phyloP scores from a whole-genome alignment of 2,329 filamentous ascomycete species.

The Podosphaera fusca region DNA sequence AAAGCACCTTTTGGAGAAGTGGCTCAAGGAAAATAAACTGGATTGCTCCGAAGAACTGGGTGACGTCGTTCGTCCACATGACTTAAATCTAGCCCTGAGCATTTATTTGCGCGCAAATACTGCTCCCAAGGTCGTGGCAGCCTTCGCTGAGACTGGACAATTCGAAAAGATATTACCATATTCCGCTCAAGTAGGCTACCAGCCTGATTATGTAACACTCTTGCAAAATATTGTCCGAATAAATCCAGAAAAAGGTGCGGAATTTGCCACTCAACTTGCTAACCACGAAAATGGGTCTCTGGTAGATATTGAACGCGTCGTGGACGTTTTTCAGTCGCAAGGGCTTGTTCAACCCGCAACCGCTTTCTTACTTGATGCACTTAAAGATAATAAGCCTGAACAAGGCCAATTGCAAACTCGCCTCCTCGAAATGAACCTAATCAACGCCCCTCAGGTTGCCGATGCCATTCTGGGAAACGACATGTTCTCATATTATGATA shows the following conservation, averaged over 20 bases:
- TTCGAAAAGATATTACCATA: conserved; percentile 95
- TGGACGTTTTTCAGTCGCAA: conserved; percentile 95
- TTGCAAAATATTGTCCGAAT: conserved; percentile 71
- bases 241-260: conserved; percentile 80
- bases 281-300: conserved; percentile 73
- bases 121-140: conserved; percentile 82
- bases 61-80: conserved; percentile 76
- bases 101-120: conserved; percentile 85
- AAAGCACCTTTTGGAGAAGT: conserved; percentile 92
- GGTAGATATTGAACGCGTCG: conserved; percentile 80
- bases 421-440: conserved; percentile 89
- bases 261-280: conserved; percentile 81
- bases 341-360: conserved; percentile 96
- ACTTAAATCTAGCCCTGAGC: conserved; percentile 63
- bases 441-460: conserved; percentile 90
- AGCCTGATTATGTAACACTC: conserved; percentile 83
- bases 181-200: conserved; percentile 61
- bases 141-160: conserved; percentile 83
- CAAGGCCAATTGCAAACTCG: conserved; percentile 86
- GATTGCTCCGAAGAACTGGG: conserved; percentile 91
- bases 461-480: conserved; percentile 95
- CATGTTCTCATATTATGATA: conserved; percentile 97
- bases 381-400: conserved; percentile 86
- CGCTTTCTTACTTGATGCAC: conserved; percentile 85
- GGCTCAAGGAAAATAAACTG: conserved; percentile 89